Percentiles rank a stretch among this genome's conserved stretches.
Conservation (phyloP, 2,329 filamentous ascomycete species). For the Pestalotiopsis sp. region DNA sequence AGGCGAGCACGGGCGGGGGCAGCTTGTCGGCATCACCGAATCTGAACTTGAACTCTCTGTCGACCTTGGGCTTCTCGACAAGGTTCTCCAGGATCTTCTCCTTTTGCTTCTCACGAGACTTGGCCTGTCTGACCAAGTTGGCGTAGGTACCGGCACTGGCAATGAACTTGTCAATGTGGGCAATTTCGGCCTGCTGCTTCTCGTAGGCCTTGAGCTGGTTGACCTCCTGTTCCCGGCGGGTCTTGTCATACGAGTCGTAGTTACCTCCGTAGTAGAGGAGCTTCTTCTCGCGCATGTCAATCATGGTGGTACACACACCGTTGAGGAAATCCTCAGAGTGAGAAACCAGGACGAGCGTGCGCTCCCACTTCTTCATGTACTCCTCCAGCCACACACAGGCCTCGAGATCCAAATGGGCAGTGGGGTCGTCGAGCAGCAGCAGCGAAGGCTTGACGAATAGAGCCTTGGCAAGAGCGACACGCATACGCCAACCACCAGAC, state of each 20-base stretch:
- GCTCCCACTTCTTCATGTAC: conserved; percentile 99
- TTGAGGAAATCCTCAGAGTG: conserved; percentile 99
- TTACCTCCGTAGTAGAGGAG: conserved; percentile 99
- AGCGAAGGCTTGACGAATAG: conserved; percentile 98
- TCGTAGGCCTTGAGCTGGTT: conserved; percentile 99
- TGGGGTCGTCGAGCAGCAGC: conserved; percentile 95
- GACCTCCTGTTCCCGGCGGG: conserved; percentile 86
- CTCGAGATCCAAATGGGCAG: conserved; percentile 98
- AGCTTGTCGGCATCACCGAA: conserved; percentile 99
- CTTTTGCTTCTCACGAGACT: conserved; percentile 98
- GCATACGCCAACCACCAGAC: conserved; percentile 99
- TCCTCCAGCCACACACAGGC: conserved; percentile 99
- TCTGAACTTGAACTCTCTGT: conserved; percentile 94
- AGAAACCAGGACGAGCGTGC: conserved; percentile 92
- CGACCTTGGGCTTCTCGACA: conserved; percentile 83
- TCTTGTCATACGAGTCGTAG: conserved; percentile 98
- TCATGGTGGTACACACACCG: conserved; percentile 97
- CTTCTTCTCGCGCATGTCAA: conserved; percentile 90
- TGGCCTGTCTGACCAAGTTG: conserved; percentile 98
- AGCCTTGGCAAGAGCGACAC: conserved; percentile 95
- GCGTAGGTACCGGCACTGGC: conserved; percentile 99
- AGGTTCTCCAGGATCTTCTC: conserved; percentile 99
- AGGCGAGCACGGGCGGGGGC: conserved; percentile 93
- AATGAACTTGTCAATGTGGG: conserved; percentile 99
- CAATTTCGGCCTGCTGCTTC: conserved; percentile 99